Evolutionary conservation across 805 yeast genomes (phyloP), one percentile per base, ranked within the genome.

Genomic region (Ascoidea tarda): DNA sequence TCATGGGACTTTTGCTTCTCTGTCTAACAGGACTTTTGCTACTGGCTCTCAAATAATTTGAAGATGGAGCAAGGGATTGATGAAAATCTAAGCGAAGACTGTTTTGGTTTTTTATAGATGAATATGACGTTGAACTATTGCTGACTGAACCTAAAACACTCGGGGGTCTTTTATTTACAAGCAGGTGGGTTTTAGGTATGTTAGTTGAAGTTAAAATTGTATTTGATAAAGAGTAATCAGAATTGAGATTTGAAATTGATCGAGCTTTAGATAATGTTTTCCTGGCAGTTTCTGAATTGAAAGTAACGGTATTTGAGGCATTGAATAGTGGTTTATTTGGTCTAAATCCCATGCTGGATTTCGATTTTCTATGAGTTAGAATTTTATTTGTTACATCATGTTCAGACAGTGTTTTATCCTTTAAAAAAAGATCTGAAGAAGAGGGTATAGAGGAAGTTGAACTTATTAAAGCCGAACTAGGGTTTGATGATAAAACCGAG

Each of bases 171-270:
- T 21, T 21, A 21, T 21, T 21, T 21, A 21, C 28, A 21, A 21
- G 28, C 28, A 2, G 28, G 28, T 3, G 28, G 3, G 28, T 21
- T 21, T 21, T 21, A 38, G 44, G 44, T 38, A 8, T 4, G 44
- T 4, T 38, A 38, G 14, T 46, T 10, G 51, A 46, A 14, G 28
- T 16, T 16, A 28, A 10, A 33, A 38, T 38, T 38, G 44, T 46
- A 53, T 16, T 28, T 16, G 51, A 5, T 21, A 49, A 21, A 48
- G 55, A n/a, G 12, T 28, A 10, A 47, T 44, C 47, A 46, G 52
- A 47, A 31, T 51, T 54, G 51, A 50, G 50, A 28, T 49, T 52
- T 5, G 53, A 48, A 33, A 55, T 52, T 5, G 54, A 48, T 14
- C 51, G 38, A 16, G 49, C 47, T 12, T 51, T 46, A 8, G 54